These are phyloP conservation scores for Flaveria ramosissima DNA, from an alignment of 129 eudicot genomes.

Conservation along the genomic window DNA sequence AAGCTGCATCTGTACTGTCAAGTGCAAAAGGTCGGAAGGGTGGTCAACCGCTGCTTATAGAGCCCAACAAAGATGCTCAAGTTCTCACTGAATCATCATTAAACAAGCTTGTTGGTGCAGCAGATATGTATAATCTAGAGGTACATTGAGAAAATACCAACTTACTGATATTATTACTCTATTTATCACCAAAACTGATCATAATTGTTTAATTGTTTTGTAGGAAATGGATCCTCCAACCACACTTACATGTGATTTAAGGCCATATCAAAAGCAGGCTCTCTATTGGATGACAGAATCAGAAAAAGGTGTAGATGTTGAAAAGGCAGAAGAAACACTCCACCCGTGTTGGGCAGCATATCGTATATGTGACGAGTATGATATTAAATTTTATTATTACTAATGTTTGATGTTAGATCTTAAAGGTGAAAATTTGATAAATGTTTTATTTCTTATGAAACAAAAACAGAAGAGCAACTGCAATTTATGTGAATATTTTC, in stretches of 20 bases:
- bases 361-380: slow-evolving; percentile 74
- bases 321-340: slow-evolving; percentile 63
- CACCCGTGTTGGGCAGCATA: slow-evolving; percentile 95
- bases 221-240: slow-evolving; percentile 80
- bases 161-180: neutral
- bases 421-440: neutral
- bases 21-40: slow-evolving; percentile 45
- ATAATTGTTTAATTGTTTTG: neutral
- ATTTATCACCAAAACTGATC: neutral
- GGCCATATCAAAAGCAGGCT: slow-evolving; percentile 89
- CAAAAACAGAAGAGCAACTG: slow-evolving; percentile 62
- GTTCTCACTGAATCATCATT: slow-evolving; percentile 66
- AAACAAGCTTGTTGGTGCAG: slow-evolving; percentile 90
- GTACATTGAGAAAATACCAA: slow-evolving; percentile 25
- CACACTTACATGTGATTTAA: slow-evolving; percentile 64
- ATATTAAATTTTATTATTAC: neutral
- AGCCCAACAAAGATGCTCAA: slow-evolving; percentile 56
- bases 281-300: slow-evolving; percentile 84
- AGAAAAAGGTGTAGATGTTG: slow-evolving; percentile 68
- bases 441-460: neutral
- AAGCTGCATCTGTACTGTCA: slow-evolving; percentile 44
- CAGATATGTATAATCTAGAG: slow-evolving; percentile 71
- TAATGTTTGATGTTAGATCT: neutral
- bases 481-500: slow-evolving; percentile 73
- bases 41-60: slow-evolving; percentile 34